A percentile compares a stretch with the other conserved stretches of the same genome.
These are phyloP conservation scores for Pythium sp. DNA, from an alignment of 352 stramenopile genomes.

Conservation along the genomic window DNA sequence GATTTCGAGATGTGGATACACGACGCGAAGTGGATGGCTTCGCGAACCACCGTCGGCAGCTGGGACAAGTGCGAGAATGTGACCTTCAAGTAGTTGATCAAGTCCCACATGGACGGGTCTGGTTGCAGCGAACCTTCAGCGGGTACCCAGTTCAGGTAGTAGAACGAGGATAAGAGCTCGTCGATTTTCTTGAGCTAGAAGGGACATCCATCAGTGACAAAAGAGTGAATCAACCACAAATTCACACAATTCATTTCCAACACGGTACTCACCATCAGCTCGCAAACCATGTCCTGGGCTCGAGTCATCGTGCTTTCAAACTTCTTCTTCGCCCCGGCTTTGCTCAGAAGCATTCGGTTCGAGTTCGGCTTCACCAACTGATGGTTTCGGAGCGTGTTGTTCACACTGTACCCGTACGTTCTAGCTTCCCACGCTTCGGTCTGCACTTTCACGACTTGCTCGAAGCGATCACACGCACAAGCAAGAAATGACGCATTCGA, in stretches of 20 bases:
- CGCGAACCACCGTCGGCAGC: slow-evolving; percentile 51
- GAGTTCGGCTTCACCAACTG: slow-evolving; percentile 44
- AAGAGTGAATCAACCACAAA: background rate
- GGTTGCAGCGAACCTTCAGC: slow-evolving; percentile 53
- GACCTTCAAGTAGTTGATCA: slow-evolving; percentile 84
- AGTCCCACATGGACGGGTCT: slow-evolving; percentile 77
- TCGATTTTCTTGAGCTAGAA: slow-evolving; percentile 80
- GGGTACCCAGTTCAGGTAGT: slow-evolving; percentile 76
- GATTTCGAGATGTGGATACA: slow-evolving; percentile 79
- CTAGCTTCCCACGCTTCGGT: slow-evolving; percentile 67
- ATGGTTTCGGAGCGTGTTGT: slow-evolving; percentile 40
- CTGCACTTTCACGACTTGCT: slow-evolving; percentile 58
- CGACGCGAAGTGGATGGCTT: slow-evolving; percentile 74
- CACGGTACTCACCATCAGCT: slow-evolving; percentile 58
- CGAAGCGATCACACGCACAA: slow-evolving; percentile 64
- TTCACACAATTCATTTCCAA: background rate
- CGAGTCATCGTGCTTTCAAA: slow-evolving; percentile 78
- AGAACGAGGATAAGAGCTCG: slow-evolving; percentile 69
- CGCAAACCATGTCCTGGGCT: slow-evolving; percentile 81
- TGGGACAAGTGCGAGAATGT: slow-evolving; percentile 65
- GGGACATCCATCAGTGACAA: background rate
- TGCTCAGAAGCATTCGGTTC: slow-evolving; percentile 48
- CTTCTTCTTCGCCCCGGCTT: slow-evolving; percentile 74
- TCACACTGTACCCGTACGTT: slow-evolving; percentile 71
- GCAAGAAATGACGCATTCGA: slow-evolving; percentile 71